Evolutionary conservation across 2,329 filamentous ascomycete species (phyloP).

Genomic region (Aureobasidium sp.): DNA sequence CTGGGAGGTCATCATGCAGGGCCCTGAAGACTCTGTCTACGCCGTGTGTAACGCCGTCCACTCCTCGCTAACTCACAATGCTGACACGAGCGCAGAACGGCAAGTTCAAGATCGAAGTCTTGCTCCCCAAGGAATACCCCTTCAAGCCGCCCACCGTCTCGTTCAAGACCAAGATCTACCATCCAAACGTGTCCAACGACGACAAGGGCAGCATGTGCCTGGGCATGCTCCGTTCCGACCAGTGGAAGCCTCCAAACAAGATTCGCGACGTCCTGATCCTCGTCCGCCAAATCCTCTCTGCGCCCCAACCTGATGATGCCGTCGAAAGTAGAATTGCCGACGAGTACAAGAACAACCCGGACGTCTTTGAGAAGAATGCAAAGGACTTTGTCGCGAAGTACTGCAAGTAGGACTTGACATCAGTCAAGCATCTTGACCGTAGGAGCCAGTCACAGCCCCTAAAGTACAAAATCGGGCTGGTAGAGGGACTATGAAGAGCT

Average conservation of each 20-base stretch:
- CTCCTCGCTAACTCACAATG: background rate
- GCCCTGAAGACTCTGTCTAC: constrained; percentile 58
- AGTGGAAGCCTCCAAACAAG: constrained; percentile 86
- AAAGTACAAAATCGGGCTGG: too few relatives aligned
- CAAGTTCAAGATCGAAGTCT: constrained; percentile 64
- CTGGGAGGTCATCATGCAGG: constrained; percentile 62
- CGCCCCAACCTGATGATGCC: constrained; percentile 83
- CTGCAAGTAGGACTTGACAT: constrained; percentile 16
- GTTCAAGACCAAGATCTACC: constrained; percentile 88
- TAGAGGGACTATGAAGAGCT: too few relatives aligned
- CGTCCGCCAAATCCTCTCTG: constrained; percentile 63
- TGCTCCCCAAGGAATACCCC: constrained; percentile 73
- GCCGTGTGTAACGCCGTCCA: constrained; percentile 43
- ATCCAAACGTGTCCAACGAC: constrained; percentile 90
- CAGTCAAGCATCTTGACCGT: background rate
- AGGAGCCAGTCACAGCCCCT: too few relatives aligned
- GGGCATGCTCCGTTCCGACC: constrained; percentile 71
- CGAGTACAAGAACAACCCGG: constrained; percentile 64
- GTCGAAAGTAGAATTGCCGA: constrained; percentile 82
- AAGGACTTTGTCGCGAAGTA: constrained; percentile 67
- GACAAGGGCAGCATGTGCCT: constrained; percentile 79
- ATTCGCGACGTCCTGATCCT: constrained; percentile 70
- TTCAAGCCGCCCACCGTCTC: constrained; percentile 78
- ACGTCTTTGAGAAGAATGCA: constrained; percentile 67
- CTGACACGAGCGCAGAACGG: constrained; percentile 49